A percentile compares a stretch with the other conserved stretches of the same genome.
Conservation (phyloP, 306 rosid genomes). For the Mimosa pudica region DNA sequence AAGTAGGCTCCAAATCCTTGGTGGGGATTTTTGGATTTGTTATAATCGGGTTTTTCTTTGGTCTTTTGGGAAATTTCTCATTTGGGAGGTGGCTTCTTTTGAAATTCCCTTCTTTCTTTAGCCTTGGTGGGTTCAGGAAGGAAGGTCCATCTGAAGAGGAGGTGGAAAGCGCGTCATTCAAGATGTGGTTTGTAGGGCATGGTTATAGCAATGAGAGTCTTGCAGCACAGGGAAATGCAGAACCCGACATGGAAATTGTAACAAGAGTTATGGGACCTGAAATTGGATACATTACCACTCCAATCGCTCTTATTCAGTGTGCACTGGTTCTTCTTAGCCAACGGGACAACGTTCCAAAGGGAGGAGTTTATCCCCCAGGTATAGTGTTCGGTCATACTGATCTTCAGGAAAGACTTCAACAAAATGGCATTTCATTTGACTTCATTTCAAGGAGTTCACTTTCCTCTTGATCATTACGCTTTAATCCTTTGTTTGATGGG, state of each 20-base stretch:
- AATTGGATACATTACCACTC: constrained; percentile 84
- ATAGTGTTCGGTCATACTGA: constrained; percentile 79
- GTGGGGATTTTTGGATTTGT: constrained; percentile 49
- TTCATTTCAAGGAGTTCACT: constrained; percentile 56
- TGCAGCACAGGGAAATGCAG: constrained; percentile 43
- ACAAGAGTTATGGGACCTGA: constrained; percentile 88
- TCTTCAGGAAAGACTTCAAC: constrained; percentile 73
- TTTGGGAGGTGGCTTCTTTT: constrained; percentile 83
- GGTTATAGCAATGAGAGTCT: constrained; percentile 56
- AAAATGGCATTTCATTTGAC: constrained; percentile 80
- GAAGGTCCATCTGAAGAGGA: constrained; percentile 82
- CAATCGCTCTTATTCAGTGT: constrained; percentile 77
- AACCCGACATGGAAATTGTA: constrained; percentile 75
- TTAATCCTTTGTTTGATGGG: constrained; percentile 10
- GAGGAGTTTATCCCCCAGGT: constrained; percentile 76
- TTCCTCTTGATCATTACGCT: constrained; percentile 39
- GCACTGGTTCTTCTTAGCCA: constrained; percentile 70
- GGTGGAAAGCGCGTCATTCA: constrained; percentile 71
- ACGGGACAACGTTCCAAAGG: constrained; percentile 65
- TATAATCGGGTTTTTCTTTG: constrained; percentile 50
- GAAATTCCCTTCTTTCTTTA: constrained; percentile 77
- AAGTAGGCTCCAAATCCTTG: constrained; percentile 65
- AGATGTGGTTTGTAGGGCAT: constrained; percentile 87
- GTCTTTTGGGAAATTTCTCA: constrained; percentile 54
- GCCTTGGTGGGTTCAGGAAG: constrained; percentile 72